Evolutionary conservation across 495 filamentous ascomycete species (phyloP).

Genomic region (Patellaria atrata): DNA sequence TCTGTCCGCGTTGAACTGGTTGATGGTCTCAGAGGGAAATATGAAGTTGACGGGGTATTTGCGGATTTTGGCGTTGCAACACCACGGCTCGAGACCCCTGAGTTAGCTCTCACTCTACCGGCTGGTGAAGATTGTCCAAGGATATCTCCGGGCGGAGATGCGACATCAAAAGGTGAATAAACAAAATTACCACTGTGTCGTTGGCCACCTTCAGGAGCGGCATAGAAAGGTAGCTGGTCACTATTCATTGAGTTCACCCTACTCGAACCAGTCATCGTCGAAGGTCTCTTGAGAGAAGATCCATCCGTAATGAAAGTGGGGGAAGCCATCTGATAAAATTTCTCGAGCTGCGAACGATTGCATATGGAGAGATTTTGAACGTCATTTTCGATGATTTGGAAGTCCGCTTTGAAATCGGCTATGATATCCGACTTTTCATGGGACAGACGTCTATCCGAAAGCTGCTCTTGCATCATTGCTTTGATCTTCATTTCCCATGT

Average conservation of each 20-base stretch:
- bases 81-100: slow-evolving; percentile 11
- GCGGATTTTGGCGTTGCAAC: slow-evolving; percentile 10
- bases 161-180: background rate
- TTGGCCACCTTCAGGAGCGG: slow-evolving; percentile 5
- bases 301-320: slow-evolving; percentile 23
- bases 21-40: slow-evolving; percentile 7
- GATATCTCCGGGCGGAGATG: slow-evolving; percentile 1
- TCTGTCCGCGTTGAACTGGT: slow-evolving; percentile 11
- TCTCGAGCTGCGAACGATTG: slow-evolving; percentile 42
- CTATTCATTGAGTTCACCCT: slow-evolving; percentile 25
- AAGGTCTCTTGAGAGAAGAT: slow-evolving; percentile 22
- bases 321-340: no score
- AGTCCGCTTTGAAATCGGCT: slow-evolving; percentile 41
- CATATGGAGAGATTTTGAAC: slow-evolving; percentile 39
- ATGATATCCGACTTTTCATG: slow-evolving; percentile 51
- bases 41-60: slow-evolving; percentile 4
- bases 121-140: slow-evolving; percentile 2
- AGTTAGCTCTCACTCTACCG: slow-evolving; percentile 7
- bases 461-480: slow-evolving; percentile 50
- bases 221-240: slow-evolving; percentile 16
- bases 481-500: slow-evolving; percentile 70
- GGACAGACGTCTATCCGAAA: no score
- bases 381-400: slow-evolving; percentile 42
- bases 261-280: slow-evolving; percentile 15
- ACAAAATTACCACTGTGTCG: slow-evolving; percentile 13